Percentiles rank a stretch among this genome's conserved stretches.
Evolutionary conservation across 768 basidiomycete species (phyloP).

Genomic region (Hygrophorus russula): DNA sequence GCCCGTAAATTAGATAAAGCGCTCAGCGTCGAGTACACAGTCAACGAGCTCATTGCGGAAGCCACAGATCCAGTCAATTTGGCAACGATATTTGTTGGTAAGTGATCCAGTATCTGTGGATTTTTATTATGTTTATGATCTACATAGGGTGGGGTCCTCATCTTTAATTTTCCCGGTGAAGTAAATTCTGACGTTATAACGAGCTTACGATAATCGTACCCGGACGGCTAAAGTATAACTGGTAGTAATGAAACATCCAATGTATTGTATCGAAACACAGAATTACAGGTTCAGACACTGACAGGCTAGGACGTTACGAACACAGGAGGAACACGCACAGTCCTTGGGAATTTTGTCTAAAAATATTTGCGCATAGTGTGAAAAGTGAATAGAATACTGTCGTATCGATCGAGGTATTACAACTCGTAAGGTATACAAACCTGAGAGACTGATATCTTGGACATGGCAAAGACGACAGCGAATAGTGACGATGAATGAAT

Average conservation of each 20-base stretch:
- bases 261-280: conserved; percentile 1
- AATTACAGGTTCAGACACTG: not conserved
- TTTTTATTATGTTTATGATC: not conserved
- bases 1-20: conserved; percentile 72
- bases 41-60: conserved; percentile 85
- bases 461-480: not conserved
- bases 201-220: not conserved
- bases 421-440: not conserved
- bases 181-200: too few species aligned
- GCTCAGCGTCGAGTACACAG: conserved; percentile 85
- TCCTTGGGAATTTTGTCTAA: not conserved
- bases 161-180: conserved; percentile 5
- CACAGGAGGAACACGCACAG: not conserved
- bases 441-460: not conserved
- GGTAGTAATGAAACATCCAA: not conserved
- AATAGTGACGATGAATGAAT: not conserved
- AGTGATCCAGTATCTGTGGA: conserved; percentile 12
- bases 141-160: conserved; percentile 23
- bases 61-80: conserved; percentile 73
- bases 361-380: not conserved
- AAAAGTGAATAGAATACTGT: not conserved
- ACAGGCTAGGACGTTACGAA: not conserved
- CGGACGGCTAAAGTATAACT: not conserved
- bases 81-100: conserved; percentile 68
- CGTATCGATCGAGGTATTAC: not conserved